phyloP scores from a whole-genome alignment of 2,329 filamentous ascomycete species.

The Verticillium dahliae region DNA sequence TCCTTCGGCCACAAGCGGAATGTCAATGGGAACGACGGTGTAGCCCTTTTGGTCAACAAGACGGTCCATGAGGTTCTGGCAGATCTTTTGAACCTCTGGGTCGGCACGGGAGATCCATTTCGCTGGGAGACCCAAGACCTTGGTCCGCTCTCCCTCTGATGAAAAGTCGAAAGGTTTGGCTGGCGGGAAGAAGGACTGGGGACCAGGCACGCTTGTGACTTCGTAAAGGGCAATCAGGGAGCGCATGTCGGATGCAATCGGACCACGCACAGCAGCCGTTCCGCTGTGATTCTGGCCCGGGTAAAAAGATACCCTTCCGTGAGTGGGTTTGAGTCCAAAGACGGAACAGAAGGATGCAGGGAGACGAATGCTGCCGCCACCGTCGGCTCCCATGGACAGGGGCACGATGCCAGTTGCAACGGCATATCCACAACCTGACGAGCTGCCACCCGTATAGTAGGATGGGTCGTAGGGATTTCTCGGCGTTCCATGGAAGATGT shows the following conservation, averaged over 20 bases:
- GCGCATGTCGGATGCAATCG: constrained; percentile 59
- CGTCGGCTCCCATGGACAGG: constrained; percentile 65
- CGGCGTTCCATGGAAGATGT: constrained; percentile 66
- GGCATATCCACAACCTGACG: constrained; percentile 66
- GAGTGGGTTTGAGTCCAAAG: constrained; percentile 67
- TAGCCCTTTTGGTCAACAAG: constrained; percentile 48
- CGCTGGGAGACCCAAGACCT: constrained; percentile 57
- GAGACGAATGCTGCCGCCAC: constrained; percentile 68
- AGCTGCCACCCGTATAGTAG: constrained; percentile 75
- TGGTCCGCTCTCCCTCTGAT: constrained; percentile 16
- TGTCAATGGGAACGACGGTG: constrained; percentile 44
- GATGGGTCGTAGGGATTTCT: constrained; percentile 64
- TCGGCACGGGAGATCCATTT: constrained; percentile 51
- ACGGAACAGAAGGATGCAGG: constrained; percentile 67
- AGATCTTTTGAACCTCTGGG: constrained; percentile 34
- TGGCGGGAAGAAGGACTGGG: constrained; percentile 47
- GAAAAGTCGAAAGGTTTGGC: constrained; percentile 10
- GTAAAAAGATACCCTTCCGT: constrained; percentile 56
- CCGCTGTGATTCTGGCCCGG: constrained; percentile 53
- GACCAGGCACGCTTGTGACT: constrained; percentile 58
- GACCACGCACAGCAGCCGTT: constrained; percentile 60
- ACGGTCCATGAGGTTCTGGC: constrained; percentile 38
- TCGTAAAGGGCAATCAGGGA: constrained; percentile 62
- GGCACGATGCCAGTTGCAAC: constrained; percentile 66
- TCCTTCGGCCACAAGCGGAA: constrained; percentile 54